These are phyloP conservation scores for Phoma sp. DNA, from an alignment of 2,329 filamentous ascomycete species.

Conservation along the genomic window DNA sequence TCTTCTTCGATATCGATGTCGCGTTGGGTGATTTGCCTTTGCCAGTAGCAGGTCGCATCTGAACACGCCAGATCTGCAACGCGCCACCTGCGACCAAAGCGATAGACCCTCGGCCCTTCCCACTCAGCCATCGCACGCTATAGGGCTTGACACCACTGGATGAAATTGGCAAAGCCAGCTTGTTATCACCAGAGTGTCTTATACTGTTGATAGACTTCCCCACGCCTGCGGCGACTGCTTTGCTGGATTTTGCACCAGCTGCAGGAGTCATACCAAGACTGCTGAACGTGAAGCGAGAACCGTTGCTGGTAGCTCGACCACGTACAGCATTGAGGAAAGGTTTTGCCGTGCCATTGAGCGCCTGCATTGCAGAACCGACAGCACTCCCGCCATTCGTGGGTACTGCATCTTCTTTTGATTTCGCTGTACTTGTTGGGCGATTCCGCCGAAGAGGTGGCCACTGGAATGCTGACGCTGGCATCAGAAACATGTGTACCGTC, in stretches of 20 bases:
- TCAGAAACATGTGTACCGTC: slow-evolving; percentile 91
- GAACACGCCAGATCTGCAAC: slow-evolving; percentile 69
- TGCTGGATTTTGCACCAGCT: slow-evolving; percentile 67
- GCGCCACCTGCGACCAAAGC: slow-evolving; percentile 70
- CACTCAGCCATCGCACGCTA: slow-evolving; percentile 70
- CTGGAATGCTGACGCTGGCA: slow-evolving; percentile 80
- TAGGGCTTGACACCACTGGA: slow-evolving; percentile 60
- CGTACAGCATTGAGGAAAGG: slow-evolving; percentile 47
- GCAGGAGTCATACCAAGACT: slow-evolving; percentile 50
- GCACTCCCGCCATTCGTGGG: slow-evolving; percentile 41
- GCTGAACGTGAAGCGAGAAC: slow-evolving; percentile 44
- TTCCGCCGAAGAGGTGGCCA: slow-evolving; percentile 75
- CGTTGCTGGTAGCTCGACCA: slow-evolving; percentile 39
- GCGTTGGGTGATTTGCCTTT: slow-evolving; percentile 50
- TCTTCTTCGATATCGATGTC: slow-evolving; percentile 58
- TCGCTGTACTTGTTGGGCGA: slow-evolving; percentile 35
- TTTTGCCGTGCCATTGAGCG: slow-evolving; percentile 52
- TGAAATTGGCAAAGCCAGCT: slow-evolving; percentile 69
- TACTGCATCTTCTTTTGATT: slow-evolving; percentile 41
- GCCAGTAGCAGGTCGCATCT: slow-evolving; percentile 52
- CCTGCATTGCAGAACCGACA: slow-evolving; percentile 50
- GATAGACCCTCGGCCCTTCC: slow-evolving; percentile 66
- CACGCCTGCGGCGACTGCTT: slow-evolving; percentile 74
- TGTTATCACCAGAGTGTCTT: slow-evolving; percentile 76
- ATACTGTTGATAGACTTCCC: slow-evolving; percentile 75